Percentiles rank a stretch among this genome's conserved stretches.
phyloP scores from a whole-genome alignment of 2,329 filamentous ascomycete species.

The Rutstroemia sp. region DNA sequence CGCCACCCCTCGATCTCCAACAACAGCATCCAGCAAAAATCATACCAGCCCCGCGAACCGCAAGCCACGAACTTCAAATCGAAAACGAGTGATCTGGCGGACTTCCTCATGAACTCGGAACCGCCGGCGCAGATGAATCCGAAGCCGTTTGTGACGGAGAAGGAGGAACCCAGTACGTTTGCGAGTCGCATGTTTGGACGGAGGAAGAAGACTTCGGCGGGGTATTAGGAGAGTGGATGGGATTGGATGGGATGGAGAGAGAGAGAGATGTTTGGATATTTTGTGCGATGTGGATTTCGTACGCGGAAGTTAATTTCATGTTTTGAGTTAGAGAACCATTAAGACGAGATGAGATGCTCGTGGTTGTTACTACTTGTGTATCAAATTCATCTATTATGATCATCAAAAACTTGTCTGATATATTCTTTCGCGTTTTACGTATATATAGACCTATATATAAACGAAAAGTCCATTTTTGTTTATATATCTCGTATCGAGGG shows the following conservation, averaged over 20 bases:
- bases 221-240: neutral
- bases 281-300: too few relatives aligned
- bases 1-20: neutral
- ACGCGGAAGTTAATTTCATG: too few relatives aligned
- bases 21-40: slow-evolving; percentile 37
- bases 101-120: slow-evolving; percentile 46
- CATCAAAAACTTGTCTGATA: too few relatives aligned
- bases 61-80: slow-evolving; percentile 20
- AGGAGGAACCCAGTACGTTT: slow-evolving; percentile 4
- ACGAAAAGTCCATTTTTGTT: too few relatives aligned
- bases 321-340: too few relatives aligned
- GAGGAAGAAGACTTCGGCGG: slow-evolving; percentile 7
- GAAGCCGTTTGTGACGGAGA: slow-evolving; percentile 1
- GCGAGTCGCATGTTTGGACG: slow-evolving; percentile 9
- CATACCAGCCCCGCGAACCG: slow-evolving; percentile 33
- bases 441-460: too few relatives aligned
- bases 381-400: too few relatives aligned
- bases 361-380: too few relatives aligned
- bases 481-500: too few relatives aligned
- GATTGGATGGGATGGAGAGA: neutral
- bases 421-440: too few relatives aligned
- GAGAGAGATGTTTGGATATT: too few relatives aligned
- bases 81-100: slow-evolving; percentile 59
- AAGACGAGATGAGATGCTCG: too few relatives aligned
- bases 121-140: slow-evolving; percentile 14